These are phyloP conservation scores for Pontederia crassipes DNA, from an alignment of 176 grass and related monocot genomes.

Conservation along the genomic window DNA sequence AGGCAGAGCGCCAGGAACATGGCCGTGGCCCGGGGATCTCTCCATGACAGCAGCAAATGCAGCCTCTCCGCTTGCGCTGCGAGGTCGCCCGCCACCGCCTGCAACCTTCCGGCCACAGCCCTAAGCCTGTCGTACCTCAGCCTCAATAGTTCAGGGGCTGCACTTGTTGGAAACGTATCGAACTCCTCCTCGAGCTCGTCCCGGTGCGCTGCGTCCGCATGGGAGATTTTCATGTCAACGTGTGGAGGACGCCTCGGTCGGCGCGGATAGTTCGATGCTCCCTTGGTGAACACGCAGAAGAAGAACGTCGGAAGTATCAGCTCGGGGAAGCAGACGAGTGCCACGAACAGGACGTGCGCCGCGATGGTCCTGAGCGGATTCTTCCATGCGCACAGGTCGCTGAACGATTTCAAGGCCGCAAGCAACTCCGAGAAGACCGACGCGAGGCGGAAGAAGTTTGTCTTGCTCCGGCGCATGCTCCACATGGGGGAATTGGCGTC, in stretches of 20 bases:
- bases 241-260: constrained; percentile 67
- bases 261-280: constrained; percentile 67
- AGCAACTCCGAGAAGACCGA: constrained; percentile 61
- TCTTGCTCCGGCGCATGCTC: constrained; percentile 96
- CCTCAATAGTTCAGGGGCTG: constrained; percentile 36
- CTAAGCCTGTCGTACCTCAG: constrained; percentile 81
- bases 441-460: constrained; percentile 93
- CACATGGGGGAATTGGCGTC: constrained; percentile 70
- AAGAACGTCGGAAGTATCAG: constrained; percentile 84
- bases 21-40: constrained; percentile 78
- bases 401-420: constrained; percentile 64
- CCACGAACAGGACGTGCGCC: constrained; percentile 65
- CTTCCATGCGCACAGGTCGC: constrained; percentile 69
- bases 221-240: constrained; percentile 72
- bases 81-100: constrained; percentile 73
- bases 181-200: constrained; percentile 98
- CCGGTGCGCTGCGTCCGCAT: constrained; percentile 37
- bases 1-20: constrained; percentile 82
- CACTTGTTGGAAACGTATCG: constrained; percentile 70
- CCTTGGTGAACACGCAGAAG: constrained; percentile 88
- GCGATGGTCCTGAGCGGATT: constrained; percentile 67
- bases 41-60: constrained; percentile 75
- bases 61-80: constrained; percentile 88
- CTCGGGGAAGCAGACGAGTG: constrained; percentile 80
- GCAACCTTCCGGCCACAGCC: constrained; percentile 64